Conservation (phyloP, 2,329 filamentous ascomycete genomes). For the Penicillium sp. region DNA sequence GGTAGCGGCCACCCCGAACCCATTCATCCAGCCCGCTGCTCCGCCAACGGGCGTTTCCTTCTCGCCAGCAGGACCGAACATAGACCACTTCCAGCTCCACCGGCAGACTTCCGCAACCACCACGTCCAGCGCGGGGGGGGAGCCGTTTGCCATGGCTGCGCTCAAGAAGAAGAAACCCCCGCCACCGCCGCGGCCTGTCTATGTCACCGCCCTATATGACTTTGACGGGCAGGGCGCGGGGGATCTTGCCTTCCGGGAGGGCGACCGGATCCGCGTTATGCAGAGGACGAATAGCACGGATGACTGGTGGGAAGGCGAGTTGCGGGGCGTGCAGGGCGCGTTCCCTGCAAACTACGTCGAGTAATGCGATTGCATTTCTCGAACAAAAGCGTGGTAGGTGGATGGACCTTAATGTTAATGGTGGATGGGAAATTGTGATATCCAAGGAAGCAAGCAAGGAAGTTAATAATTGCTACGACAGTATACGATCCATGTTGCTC, state of each 20-base stretch:
- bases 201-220: conserved; percentile 72
- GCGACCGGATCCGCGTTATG: conserved; percentile 73
- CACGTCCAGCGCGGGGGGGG: conserved; percentile 42
- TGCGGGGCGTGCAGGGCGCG: conserved; percentile 66
- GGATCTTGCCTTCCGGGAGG: conserved; percentile 74
- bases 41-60: conserved; percentile 17
- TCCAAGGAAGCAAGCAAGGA: background rate
- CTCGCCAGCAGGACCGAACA: conserved; percentile 38
- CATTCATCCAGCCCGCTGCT: conserved; percentile 6
- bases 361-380: conserved; percentile 1
- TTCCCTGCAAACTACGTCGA: conserved; percentile 86
- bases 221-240: conserved; percentile 70
- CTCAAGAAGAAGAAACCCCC: conserved; percentile 76
- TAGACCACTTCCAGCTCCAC: conserved; percentile 32
- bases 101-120: conserved; percentile 36
- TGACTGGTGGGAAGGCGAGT: conserved; percentile 86
- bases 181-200: conserved; percentile 64
- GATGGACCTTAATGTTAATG: background rate
- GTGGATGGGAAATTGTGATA: background rate
- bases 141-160: conserved; percentile 34
- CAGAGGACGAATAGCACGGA: conserved; percentile 78
- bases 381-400: background rate
- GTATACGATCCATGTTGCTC: background rate
- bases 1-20: conserved; percentile 10
- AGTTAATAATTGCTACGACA: background rate